phyloP scores from a whole-genome alignment of 768 basidiomycete genomes.

The Lactifluus hygrophoroides region DNA sequence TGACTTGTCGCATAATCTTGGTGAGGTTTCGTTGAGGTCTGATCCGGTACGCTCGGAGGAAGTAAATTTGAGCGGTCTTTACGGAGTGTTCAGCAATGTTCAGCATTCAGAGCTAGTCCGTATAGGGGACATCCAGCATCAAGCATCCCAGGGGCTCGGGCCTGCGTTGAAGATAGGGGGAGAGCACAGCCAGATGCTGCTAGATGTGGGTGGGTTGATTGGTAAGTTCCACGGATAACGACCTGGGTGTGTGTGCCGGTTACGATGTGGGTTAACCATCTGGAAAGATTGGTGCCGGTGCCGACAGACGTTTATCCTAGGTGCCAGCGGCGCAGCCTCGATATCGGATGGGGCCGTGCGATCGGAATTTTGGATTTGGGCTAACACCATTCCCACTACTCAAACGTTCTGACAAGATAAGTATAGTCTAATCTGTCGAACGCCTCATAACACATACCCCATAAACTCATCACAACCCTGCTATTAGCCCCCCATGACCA shows the following conservation, averaged over 20 bases:
- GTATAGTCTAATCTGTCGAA: no score
- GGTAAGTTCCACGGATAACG: no score
- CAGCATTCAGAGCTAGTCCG: neutral
- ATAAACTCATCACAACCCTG: no score
- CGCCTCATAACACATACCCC: no score
- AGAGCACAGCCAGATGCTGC: neutral
- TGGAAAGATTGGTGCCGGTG: no score
- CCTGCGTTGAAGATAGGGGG: conserved; percentile 1
- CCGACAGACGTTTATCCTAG: neutral
- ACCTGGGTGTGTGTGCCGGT: neutral
- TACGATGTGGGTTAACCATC: no score
- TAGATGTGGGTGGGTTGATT: neutral
- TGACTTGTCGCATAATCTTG: neutral
- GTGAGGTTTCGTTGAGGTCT: neutral
- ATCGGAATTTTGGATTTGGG: neutral
- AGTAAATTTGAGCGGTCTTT: neutral
- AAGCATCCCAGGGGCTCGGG: neutral
- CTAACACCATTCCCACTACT: neutral
- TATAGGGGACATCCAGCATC: neutral
- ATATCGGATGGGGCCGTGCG: conserved; percentile 1
- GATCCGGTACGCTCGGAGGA: neutral
- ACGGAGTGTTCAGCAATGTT: neutral
- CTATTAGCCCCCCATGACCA: no score
- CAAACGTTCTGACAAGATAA: no score
- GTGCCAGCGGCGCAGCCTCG: neutral